Conservation (phyloP, 345 rosid genomes). For the Corymbia maculata region DNA sequence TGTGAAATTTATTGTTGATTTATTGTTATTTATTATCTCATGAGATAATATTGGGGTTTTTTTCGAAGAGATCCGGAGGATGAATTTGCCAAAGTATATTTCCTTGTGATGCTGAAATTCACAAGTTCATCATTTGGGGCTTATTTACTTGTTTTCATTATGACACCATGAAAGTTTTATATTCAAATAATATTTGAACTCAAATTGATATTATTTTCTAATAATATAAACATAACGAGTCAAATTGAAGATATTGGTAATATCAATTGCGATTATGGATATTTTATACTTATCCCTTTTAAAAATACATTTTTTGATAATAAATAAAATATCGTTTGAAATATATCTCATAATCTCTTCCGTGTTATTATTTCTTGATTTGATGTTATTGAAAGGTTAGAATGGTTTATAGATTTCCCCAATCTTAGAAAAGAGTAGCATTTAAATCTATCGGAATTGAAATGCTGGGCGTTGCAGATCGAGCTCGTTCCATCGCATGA, state of each 20-base stretch:
- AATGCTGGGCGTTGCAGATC: neutral
- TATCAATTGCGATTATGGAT: too few species aligned
- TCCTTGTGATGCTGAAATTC: neutral
- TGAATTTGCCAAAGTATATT: too few species aligned
- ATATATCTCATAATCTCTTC: rapidly evolving
- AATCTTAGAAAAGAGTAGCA: neutral
- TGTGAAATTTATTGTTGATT: neutral
- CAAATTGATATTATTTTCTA: too few species aligned
- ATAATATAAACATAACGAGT: too few species aligned
- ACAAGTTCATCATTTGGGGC: neutral
- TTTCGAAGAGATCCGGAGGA: neutral
- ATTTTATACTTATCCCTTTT: too few species aligned
- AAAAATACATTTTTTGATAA: too few species aligned
- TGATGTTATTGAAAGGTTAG: rapidly evolving
- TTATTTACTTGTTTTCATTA: too few species aligned
- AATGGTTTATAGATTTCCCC: neutral
- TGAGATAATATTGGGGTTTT: too few species aligned
- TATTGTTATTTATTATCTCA: too few species aligned
- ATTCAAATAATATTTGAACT: neutral
- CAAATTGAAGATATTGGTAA: neutral
- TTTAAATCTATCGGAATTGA: neutral
- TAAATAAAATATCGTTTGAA: too few species aligned
- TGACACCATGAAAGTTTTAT: rapidly evolving
- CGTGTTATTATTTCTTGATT: rapidly evolving
- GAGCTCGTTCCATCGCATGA: neutral